Percentiles rank a stretch among this genome's conserved stretches.
phyloP scores from a whole-genome alignment of 306 rosid species.

The Lathyrus sativus region DNA sequence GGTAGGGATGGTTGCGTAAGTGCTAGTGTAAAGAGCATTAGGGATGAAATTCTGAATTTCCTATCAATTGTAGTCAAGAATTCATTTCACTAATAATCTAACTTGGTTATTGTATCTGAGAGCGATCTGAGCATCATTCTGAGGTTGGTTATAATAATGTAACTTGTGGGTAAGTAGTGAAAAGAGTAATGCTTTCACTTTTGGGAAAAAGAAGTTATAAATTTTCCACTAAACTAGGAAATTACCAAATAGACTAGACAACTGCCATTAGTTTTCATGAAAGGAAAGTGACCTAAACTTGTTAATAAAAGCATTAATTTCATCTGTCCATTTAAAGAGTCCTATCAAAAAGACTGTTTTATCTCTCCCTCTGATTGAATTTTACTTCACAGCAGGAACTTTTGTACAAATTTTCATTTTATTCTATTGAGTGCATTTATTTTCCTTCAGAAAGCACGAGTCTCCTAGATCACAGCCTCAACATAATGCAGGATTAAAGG shows the following conservation, averaged over 20 bases:
- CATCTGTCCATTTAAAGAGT: too few relatives aligned
- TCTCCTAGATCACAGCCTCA: too few relatives aligned
- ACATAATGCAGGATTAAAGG: constrained; percentile 57
- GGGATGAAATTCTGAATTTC: too few relatives aligned
- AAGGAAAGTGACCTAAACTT: constrained; percentile 6
- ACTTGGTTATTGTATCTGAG: too few relatives aligned
- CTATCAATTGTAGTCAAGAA: too few relatives aligned
- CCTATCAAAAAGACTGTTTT: constrained; percentile 17
- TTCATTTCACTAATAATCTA: too few relatives aligned
- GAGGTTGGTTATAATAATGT: constrained; percentile 22
- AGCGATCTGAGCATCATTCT: constrained; percentile 9
- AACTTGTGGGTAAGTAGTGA: constrained; percentile 5
- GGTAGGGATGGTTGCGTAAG: too few relatives aligned
- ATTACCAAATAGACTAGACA: constrained; percentile 11
- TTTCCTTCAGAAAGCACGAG: constrained; percentile 68
- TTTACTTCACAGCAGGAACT: constrained; percentile 7
- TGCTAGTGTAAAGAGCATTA: too few relatives aligned
- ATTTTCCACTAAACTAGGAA: constrained; percentile 23
- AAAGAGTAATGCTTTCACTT: constrained; percentile 17
- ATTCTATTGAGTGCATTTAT: constrained; percentile 26
- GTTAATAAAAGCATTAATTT: constrained; percentile 18
- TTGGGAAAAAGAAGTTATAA: constrained; percentile 11
- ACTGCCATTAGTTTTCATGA: constrained; percentile 6
- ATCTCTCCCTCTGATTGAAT: constrained; percentile 6
- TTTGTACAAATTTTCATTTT: constrained; percentile 22